These are phyloP conservation scores for Termitomyces sp. DNA, from an alignment of 768 basidiomycete species.

Conservation along the genomic window DNA sequence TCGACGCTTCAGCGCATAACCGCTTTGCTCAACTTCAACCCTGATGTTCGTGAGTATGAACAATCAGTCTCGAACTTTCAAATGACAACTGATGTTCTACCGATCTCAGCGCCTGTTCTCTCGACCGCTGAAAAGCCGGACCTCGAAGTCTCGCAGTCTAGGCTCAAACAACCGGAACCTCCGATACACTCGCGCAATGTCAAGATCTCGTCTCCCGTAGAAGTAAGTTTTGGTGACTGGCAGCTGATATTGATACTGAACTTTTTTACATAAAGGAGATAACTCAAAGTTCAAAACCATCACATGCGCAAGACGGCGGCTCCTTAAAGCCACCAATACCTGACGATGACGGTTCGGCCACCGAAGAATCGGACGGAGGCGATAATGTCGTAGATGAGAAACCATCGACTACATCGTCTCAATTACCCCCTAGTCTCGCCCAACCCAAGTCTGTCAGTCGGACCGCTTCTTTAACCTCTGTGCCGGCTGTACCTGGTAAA, in stretches of 20 bases:
- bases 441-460: conserved; percentile 1
- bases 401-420: background rate
- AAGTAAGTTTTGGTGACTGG: conserved; percentile 2
- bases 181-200: conserved; percentile 11
- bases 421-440: background rate
- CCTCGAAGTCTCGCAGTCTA: conserved; percentile 21
- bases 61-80: conserved; percentile 2
- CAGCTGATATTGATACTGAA: background rate
- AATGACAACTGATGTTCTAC: conserved; percentile 2
- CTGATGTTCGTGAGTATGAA: conserved; percentile 54
- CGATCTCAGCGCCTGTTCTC: conserved; percentile 41
- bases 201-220: conserved; percentile 6
- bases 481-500: background rate
- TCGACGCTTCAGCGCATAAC: conserved; percentile 67
- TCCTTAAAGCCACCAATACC: conserved; percentile 13
- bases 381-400: conserved; percentile 16
- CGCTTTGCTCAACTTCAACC: conserved; percentile 61
- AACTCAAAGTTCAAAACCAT: background rate
- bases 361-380: conserved; percentile 36
- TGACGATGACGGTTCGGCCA: conserved; percentile 37
- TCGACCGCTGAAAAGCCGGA: conserved; percentile 41
- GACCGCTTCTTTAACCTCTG: background rate
- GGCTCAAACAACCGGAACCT: conserved; percentile 8
- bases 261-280: conserved; percentile 4
- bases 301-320: background rate